Evolutionary conservation across 495 filamentous ascomycete species (phyloP).

Genomic region (Hypomontagnella monticulosa): DNA sequence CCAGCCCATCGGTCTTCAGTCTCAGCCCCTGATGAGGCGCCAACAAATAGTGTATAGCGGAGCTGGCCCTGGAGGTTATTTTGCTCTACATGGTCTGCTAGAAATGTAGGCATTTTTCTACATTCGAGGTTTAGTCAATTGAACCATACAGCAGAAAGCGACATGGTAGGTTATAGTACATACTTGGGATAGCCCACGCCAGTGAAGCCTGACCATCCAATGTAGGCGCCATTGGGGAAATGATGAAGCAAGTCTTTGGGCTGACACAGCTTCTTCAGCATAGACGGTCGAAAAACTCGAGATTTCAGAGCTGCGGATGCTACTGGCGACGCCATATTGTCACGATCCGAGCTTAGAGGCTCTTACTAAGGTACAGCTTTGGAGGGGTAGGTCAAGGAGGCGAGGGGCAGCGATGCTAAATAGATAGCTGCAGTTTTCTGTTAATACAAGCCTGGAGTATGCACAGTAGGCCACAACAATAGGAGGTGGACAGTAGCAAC

Average conservation of each 20-base stretch:
- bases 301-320: constrained; percentile 80
- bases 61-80: constrained; percentile 86
- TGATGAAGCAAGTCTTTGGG: constrained; percentile 81
- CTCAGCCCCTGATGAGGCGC: constrained; percentile 87
- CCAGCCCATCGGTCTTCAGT: constrained; percentile 91
- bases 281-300: constrained; percentile 77
- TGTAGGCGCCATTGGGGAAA: constrained; percentile 83
- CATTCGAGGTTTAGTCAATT: constrained; percentile 28
- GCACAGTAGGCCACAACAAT: constrained; percentile 1
- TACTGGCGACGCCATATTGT: constrained; percentile 55
- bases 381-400: constrained; percentile 11
- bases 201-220: constrained; percentile 93
- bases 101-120: constrained; percentile 83
- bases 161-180: constrained; percentile 41
- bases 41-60: constrained; percentile 87
- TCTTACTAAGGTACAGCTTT: constrained; percentile 10
- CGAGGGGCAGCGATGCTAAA: constrained; percentile 4
- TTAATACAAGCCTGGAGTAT: constrained; percentile 10
- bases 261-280: constrained; percentile 80
- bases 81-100: constrained; percentile 90
- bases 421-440: constrained; percentile 1
- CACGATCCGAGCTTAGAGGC: constrained; percentile 32
- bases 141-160: neutral
- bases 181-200: constrained; percentile 92
- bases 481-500: neutral